Percentiles rank a stretch among this genome's conserved stretches.
Evolutionary conservation across 2,329 filamentous ascomycete genomes (phyloP).

Genomic region (Bipolaris victoriae): DNA sequence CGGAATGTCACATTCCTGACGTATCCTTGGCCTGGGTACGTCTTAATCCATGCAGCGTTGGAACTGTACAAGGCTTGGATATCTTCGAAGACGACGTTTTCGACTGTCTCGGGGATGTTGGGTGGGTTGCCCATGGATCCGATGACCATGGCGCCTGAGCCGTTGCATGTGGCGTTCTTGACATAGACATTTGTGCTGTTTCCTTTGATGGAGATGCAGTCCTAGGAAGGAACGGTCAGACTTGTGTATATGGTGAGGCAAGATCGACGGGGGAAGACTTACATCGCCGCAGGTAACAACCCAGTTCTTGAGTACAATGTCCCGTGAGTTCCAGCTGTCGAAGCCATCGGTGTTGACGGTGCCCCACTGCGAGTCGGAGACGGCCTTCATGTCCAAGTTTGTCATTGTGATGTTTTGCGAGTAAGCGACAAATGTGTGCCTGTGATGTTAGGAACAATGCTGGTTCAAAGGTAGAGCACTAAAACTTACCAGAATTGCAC

Average conservation of each 20-base stretch:
- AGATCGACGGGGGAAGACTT: constrained; percentile 20
- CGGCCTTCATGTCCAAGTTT: constrained; percentile 60
- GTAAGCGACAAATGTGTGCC: constrained; percentile 54
- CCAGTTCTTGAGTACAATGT: constrained; percentile 56
- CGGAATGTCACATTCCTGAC: constrained; percentile 55
- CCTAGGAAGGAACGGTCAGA: constrained; percentile 50
- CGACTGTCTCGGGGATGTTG: constrained; percentile 61
- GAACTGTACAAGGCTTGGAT: constrained; percentile 34
- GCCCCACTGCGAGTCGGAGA: constrained; percentile 53
- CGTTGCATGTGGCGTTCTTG: constrained; percentile 66
- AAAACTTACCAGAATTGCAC: constrained; percentile 56
- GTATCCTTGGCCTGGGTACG: constrained; percentile 48
- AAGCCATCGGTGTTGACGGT: constrained; percentile 60
- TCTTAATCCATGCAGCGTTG: constrained; percentile 41
- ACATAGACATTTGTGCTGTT: constrained; percentile 65
- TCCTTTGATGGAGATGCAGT: constrained; percentile 67
- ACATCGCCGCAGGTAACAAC: constrained; percentile 46
- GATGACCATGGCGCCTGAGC: constrained; percentile 64
- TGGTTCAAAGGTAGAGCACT: no score
- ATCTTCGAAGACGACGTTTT: constrained; percentile 54
- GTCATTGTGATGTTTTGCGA: constrained; percentile 60
- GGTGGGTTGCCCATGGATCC: constrained; percentile 65
- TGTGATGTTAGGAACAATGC: constrained; percentile 3
- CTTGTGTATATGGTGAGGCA: constrained; percentile 34
- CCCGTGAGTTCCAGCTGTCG: constrained; percentile 59